Percentiles rank a stretch among this genome's conserved stretches.
These are phyloP conservation scores for Ganoderma sinense DNA, from an alignment of 1,284 basidiomycete genomes.

Conservation along the genomic window DNA sequence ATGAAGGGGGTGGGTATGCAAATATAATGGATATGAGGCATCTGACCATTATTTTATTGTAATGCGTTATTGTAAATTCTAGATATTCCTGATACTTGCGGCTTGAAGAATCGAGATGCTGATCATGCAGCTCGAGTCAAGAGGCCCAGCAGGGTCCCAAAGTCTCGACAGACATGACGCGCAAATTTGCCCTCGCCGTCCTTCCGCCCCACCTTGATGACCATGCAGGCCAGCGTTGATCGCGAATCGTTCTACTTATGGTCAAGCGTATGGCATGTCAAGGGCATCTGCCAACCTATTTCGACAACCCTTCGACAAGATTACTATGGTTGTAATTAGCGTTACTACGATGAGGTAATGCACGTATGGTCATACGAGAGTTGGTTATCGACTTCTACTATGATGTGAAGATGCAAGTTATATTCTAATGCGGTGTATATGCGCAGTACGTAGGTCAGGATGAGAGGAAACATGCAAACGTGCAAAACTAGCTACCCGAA, in stretches of 20 bases:
- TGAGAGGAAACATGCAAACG: neutral
- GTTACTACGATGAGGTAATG: neutral
- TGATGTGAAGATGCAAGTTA: neutral
- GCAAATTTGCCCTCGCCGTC: no score
- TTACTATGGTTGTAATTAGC: neutral
- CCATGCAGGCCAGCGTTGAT: no score
- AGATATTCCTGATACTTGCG: neutral
- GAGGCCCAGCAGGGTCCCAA: no score
- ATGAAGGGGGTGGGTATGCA: no score
- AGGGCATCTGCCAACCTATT: neutral
- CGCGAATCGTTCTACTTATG: no score
- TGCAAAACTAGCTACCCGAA: neutral
- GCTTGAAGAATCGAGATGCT: no score
- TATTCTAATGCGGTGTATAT: neutral
- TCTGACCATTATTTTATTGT: neutral
- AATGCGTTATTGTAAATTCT: neutral
- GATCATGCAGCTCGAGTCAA: no score
- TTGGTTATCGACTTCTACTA: neutral
- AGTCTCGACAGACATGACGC: no score
- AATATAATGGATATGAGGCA: neutral
- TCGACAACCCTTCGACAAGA: neutral
- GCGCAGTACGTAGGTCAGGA: neutral
- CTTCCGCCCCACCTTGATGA: no score
- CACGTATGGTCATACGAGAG: neutral
- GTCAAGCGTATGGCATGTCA: neutral